phyloP scores from a whole-genome alignment of 1,284 basidiomycete species.

The Baeospora myosura region DNA sequence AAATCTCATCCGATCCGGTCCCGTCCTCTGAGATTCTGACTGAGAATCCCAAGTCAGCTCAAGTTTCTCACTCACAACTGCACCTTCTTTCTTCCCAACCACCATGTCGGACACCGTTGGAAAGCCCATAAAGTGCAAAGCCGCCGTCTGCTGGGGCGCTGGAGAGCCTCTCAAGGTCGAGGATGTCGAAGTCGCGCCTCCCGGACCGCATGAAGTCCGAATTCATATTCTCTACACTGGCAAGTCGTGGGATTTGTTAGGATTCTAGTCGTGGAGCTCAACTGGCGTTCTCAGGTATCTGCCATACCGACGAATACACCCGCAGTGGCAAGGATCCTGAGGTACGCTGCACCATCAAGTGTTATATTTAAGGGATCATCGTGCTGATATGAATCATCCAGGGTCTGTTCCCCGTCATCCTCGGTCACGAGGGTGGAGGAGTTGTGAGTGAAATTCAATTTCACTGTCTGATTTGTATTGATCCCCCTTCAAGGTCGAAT shows the following conservation, averaged over 20 bases:
- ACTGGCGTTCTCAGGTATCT: conserved; percentile 58
- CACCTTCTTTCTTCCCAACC: conserved; percentile 6
- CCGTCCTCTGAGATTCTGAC: too few species aligned
- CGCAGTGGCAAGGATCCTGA: conserved; percentile 95
- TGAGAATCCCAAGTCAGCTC: too few species aligned
- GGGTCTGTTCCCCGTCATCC: conserved; percentile 92
- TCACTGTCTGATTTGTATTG: conserved; percentile 9
- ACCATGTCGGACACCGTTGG: conserved; percentile 64
- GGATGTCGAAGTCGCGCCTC: conserved; percentile 90
- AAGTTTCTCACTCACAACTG: conserved; percentile 11
- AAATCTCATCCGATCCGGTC: too few species aligned
- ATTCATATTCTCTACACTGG: conserved; percentile 89
- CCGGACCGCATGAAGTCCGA: conserved; percentile 85
- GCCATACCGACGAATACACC: conserved; percentile 98
- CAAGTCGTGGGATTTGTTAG: conserved; percentile 25
- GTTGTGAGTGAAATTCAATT: conserved; percentile 44
- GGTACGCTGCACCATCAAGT: conserved; percentile 30
- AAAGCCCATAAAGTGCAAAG: conserved; percentile 85
- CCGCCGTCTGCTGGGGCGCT: conserved; percentile 94
- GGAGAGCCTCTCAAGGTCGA: conserved; percentile 86
- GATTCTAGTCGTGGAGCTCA: too few species aligned
- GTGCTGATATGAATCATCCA: conserved; percentile 20
- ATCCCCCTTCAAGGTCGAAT: conserved; percentile 67
- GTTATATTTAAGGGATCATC: conserved; percentile 1
- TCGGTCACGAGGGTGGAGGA: conserved; percentile 88